Base-by-base conservation (phyloP, 2,329 filamentous ascomycete genomes). In the Apiospora rasikravindrae region DNA sequence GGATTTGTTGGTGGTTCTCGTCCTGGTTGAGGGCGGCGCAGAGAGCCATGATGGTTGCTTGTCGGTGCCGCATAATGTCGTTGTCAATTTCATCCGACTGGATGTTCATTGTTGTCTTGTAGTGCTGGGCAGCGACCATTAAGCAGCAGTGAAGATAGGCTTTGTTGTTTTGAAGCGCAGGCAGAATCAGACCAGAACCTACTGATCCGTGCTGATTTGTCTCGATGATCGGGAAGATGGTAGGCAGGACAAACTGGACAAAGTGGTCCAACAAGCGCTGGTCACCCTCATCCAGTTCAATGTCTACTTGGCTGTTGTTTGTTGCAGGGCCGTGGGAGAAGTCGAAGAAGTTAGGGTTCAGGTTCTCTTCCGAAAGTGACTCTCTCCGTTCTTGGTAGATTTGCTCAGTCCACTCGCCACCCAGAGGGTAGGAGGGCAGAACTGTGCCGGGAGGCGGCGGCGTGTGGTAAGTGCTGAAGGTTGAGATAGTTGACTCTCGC, bases 81-180 rank as follows among this genome's bases (percentile, higher is more conserved):
- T 91, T 89, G 83, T 98, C 94, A 72, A 97, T 91, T 78, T 95
- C 91, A 71, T 94, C 92, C 70, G 87, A 89, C 67, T 88, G 84
- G 8, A 92, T 83, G 71, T 89, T 87, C 79, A 91, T 88, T 0
- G 92, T 93, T 2, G 92, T 90, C 86, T 98, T 98, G 83, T 94
- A 90, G 84, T 99, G 96, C 80, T 97, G 94, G 2, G 95, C 96
- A 11, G 96, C 91, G 73, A 97, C 94, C 86, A 94, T 97, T 74
- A 99, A 87, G 84, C 96, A 98, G 86, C 95, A 98, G 86, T 98
- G 95, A 44, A 98, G 88, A 82, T 98, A 99, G 76, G 92, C 93
- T 82, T 94, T 95, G 88, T 98, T 99, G 77, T 89, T 93, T 81
- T 97, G 94, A 45, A 99, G 88, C 10, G 96, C 94, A 5, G 94